Evolutionary conservation across 305 asterid genomes (phyloP), one percentile per base, ranked within the genome.

Genomic region (Solanum hybrid): DNA sequence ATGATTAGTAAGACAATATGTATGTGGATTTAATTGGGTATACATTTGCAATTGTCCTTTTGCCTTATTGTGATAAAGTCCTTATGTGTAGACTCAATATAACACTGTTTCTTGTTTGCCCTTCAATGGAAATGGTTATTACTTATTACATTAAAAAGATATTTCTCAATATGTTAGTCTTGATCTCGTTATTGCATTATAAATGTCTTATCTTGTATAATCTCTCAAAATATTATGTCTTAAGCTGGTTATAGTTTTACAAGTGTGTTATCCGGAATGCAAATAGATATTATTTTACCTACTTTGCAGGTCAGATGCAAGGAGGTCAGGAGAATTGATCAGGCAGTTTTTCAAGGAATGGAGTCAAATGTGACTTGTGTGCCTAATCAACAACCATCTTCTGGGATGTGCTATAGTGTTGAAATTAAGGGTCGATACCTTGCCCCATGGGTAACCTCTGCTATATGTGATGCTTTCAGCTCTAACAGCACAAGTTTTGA

Each of bases 391-490:
- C 92, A 93, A 88, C 94, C 95, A 89, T 93, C 95, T 87, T 87
- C 93, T 88, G 97, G 96, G 90, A 94, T 96, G 79, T 93, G 95
- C 93, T 95, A 95, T 75, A 94, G 95, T 92, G 91, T 96, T 91
- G 99, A 97, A 92, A 91, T 97, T 87, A 96, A 82, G 88, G 99
- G 93, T 93, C 91, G 95, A 72, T 95, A 92, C 94, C 92, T 97
- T 89, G 98, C 98, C 2, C 99, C 99, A 64, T 97, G 99, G 99
- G 90, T 95, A 76, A 88, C 95, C 89, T 93, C 93, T 93, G 94
- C 95, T 79, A 91, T 96, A 88, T 97, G 98, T 87, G 79, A 93
- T 92, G 96, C 93, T 85, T 92, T 96, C 94, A 89, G 93, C 88
- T 94, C 95, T 72, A 90, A 94, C 76, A 96, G 96, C 42, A 93